These are phyloP conservation scores for Neurospora africana DNA, from an alignment of 495 filamentous ascomycete genomes.

Conservation along the genomic window DNA sequence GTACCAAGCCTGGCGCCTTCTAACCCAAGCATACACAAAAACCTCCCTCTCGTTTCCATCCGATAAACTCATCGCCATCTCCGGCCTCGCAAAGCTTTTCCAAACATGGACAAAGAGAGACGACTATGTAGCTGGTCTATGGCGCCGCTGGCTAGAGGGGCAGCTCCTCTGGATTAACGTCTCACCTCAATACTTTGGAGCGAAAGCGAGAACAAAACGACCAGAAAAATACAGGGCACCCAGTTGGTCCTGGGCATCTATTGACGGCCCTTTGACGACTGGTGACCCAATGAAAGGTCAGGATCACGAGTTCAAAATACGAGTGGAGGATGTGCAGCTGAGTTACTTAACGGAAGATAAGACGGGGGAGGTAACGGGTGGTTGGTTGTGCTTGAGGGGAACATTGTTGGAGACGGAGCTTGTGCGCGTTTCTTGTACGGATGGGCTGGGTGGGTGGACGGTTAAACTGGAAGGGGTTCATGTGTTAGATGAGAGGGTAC, in stretches of 20 bases:
- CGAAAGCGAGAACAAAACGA: not conserved
- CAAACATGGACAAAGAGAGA: not conserved
- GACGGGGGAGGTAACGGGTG: not conserved
- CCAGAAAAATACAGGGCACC: not conserved
- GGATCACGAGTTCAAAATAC: not conserved
- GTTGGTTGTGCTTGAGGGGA: not conserved
- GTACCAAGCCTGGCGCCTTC: not conserved
- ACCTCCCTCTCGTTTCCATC: not conserved
- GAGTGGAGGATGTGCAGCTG: not conserved
- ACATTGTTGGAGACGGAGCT: not conserved
- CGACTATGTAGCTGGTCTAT: slow-evolving; percentile 2
- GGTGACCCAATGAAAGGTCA: not conserved
- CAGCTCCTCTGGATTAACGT: not conserved
- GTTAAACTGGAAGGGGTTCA: not conserved
- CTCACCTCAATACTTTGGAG: not conserved
- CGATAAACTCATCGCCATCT: slow-evolving; percentile 3
- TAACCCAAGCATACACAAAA: not conserved
- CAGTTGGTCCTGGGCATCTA: slow-evolving; percentile 1
- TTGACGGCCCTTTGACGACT: not conserved
- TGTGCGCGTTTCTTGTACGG: not conserved
- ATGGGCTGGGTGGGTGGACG: not conserved
- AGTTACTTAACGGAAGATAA: not conserved
- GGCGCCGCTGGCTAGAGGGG: not conserved
- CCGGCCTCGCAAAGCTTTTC: slow-evolving; percentile 1
- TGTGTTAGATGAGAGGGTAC: not conserved